phyloP scores from a whole-genome alignment of 495 filamentous ascomycete genomes.

The Penicillium egyptiacum region DNA sequence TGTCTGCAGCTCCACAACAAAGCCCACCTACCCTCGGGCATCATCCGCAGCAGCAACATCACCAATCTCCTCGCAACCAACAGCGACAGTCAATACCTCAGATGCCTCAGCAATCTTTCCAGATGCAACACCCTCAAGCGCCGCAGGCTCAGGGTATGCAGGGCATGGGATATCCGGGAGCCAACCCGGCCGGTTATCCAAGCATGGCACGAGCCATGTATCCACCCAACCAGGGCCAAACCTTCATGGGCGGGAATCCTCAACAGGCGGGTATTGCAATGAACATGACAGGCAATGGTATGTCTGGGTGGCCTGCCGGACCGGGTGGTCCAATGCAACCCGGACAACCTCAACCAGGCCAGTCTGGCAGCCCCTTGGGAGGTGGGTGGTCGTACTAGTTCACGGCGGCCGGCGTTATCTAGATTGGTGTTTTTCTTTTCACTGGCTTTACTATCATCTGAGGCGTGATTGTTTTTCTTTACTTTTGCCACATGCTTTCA shows the following conservation, averaged over 20 bases:
- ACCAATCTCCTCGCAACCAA: constrained; percentile 52
- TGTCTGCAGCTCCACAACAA: constrained; percentile 41
- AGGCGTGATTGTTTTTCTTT: constrained; percentile 15
- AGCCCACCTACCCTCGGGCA: constrained; percentile 42
- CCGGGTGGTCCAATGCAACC: constrained; percentile 44
- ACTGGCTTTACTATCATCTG: constrained; percentile 14
- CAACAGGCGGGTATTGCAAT: constrained; percentile 44
- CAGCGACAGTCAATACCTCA: constrained; percentile 42
- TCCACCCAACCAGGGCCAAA: constrained; percentile 41
- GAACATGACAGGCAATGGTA: constrained; percentile 41
- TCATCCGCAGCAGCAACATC: constrained; percentile 44
- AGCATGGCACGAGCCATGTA: constrained; percentile 46
- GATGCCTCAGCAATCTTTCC: constrained; percentile 44
- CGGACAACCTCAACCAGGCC: constrained; percentile 45
- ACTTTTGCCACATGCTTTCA: constrained; percentile 23
- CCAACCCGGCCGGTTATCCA: constrained; percentile 37
- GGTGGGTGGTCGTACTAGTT: constrained; percentile 48
- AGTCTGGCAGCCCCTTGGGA: constrained; percentile 45
- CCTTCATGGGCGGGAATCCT: constrained; percentile 42
- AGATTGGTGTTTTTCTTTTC: constrained; percentile 29
- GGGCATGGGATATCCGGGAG: constrained; percentile 44
- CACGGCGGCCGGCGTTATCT: constrained; percentile 28
- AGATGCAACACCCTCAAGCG: constrained; percentile 54
- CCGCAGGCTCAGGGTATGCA: constrained; percentile 60
- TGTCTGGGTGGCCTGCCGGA: constrained; percentile 43